Evolutionary conservation across 2,329 filamentous ascomycete species (phyloP).

Genomic region (Lachnellula arida): DNA sequence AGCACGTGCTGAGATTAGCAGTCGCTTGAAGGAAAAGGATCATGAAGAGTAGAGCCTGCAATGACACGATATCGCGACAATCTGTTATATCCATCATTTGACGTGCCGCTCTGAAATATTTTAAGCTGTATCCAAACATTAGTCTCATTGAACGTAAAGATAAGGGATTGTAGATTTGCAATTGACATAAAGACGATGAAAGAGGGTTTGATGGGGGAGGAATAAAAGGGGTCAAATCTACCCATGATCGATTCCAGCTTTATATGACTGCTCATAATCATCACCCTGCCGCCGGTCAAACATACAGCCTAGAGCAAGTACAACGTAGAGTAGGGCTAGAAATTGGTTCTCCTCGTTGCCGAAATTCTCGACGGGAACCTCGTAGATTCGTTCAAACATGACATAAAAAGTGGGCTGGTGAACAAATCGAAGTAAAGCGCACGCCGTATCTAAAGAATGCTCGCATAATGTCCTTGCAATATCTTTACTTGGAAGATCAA

Average conservation of each 20-base stretch:
- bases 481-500: slow-evolving; percentile 65
- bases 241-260: slow-evolving; percentile 52
- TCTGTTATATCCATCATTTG: slow-evolving; percentile 62
- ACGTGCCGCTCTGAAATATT: slow-evolving; percentile 68
- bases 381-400: slow-evolving; percentile 73
- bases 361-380: slow-evolving; percentile 57
- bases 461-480: slow-evolving; percentile 50
- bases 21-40: slow-evolving; percentile 77
- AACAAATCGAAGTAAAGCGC: slow-evolving; percentile 62
- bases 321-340: slow-evolving; percentile 65
- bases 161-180: slow-evolving; percentile 2
- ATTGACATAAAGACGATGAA: not conserved
- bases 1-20: slow-evolving; percentile 73
- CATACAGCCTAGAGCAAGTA: slow-evolving; percentile 68
- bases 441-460: slow-evolving; percentile 53
- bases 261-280: slow-evolving; percentile 46
- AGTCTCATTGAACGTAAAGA: slow-evolving; percentile 2
- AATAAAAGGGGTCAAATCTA: slow-evolving; percentile 34
- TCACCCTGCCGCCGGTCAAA: slow-evolving; percentile 57
- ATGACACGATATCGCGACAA: slow-evolving; percentile 67
- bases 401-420: slow-evolving; percentile 79
- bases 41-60: slow-evolving; percentile 75
- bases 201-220: not conserved
- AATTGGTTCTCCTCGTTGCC: slow-evolving; percentile 62
- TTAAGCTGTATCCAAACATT: slow-evolving; percentile 47